phyloP scores from a whole-genome alignment of 768 basidiomycete species.

The Termitomyces titanicus region DNA sequence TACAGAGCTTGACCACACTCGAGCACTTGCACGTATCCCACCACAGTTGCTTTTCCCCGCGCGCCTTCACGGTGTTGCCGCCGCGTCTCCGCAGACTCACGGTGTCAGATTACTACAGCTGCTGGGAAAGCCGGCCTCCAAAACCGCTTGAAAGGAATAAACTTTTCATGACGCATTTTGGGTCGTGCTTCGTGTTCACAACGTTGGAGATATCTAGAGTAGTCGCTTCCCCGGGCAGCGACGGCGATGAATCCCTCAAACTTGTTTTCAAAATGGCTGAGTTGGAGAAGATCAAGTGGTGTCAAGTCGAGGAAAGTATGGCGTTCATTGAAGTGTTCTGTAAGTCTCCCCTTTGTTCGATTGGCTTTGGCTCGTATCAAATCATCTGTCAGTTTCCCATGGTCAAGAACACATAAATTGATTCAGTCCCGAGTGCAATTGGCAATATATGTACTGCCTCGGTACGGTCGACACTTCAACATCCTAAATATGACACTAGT shows the following conservation, averaged over 20 bases:
- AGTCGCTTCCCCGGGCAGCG: constrained; percentile 4
- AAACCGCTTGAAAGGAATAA: background rate
- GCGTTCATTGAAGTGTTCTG: constrained; percentile 15
- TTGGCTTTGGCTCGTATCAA: background rate
- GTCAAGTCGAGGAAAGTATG: constrained; percentile 1
- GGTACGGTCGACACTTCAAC: background rate
- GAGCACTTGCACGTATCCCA: constrained; percentile 24
- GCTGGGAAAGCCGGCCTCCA: constrained; percentile 6
- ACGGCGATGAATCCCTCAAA: background rate
- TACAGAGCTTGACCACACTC: constrained; percentile 19
- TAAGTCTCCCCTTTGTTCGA: constrained; percentile 3
- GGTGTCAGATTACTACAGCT: constrained; percentile 21
- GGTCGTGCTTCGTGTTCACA: background rate
- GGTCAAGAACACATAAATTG: too few relatives aligned
- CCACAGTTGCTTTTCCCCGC: constrained; percentile 19
- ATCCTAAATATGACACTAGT: background rate
- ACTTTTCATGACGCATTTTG: constrained; percentile 4
- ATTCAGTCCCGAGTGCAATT: background rate
- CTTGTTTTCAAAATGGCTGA: constrained; percentile 4
- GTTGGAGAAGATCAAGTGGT: constrained; percentile 6
- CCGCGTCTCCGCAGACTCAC: constrained; percentile 14
- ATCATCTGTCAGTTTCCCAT: background rate
- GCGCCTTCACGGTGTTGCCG: constrained; percentile 22
- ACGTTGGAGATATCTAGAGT: constrained; percentile 2
- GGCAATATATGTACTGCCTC: too few relatives aligned